phyloP scores from a whole-genome alignment of 139 green algal genomes.

The Edaphochlamys debaryana region DNA sequence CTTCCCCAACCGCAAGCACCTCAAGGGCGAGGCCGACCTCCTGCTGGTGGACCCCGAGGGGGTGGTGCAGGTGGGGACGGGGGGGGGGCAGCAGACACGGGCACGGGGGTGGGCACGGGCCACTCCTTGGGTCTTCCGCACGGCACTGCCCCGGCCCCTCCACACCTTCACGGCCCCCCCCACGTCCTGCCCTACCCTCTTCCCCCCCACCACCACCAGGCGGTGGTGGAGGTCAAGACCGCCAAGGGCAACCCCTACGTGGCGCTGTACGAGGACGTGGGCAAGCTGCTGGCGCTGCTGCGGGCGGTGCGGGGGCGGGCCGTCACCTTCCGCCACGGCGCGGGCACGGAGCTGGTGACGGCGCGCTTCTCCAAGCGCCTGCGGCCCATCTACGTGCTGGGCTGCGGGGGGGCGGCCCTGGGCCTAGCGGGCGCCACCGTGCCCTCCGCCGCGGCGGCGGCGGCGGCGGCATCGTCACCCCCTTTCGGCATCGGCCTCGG shows the following conservation, averaged over 20 bases:
- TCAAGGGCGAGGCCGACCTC: slow-evolving; percentile 50
- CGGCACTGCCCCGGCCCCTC: too few species aligned
- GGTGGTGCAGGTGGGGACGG: slow-evolving; percentile 31
- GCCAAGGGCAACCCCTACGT: slow-evolving; percentile 45
- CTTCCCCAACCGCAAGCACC: slow-evolving; percentile 24
- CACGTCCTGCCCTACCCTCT: not conserved
- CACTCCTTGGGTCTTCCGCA: too few species aligned
- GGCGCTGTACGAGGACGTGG: slow-evolving; percentile 44
- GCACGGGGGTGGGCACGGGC: too few species aligned
- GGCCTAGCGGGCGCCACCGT: too few species aligned
- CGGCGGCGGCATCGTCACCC: not conserved
- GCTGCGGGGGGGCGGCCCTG: not conserved
- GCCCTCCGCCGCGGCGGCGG: not conserved
- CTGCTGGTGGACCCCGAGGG: slow-evolving; percentile 41
- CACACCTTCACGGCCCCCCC: too few species aligned
- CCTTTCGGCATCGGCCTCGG: too few species aligned
- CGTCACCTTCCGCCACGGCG: slow-evolving; percentile 20
- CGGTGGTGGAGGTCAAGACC: slow-evolving; percentile 51
- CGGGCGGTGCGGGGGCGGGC: slow-evolving; percentile 10
- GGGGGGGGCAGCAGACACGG: too few species aligned
- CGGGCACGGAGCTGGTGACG: not conserved
- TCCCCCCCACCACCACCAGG: not conserved
- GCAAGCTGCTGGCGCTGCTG: slow-evolving; percentile 27
- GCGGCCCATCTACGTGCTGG: slow-evolving; percentile 39
- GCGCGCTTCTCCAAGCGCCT: slow-evolving; percentile 32